A percentile compares a stretch with the other conserved stretches of the same genome.
phyloP scores from a whole-genome alignment of 2,329 filamentous ascomycete genomes.

The Leptographium procerum region DNA sequence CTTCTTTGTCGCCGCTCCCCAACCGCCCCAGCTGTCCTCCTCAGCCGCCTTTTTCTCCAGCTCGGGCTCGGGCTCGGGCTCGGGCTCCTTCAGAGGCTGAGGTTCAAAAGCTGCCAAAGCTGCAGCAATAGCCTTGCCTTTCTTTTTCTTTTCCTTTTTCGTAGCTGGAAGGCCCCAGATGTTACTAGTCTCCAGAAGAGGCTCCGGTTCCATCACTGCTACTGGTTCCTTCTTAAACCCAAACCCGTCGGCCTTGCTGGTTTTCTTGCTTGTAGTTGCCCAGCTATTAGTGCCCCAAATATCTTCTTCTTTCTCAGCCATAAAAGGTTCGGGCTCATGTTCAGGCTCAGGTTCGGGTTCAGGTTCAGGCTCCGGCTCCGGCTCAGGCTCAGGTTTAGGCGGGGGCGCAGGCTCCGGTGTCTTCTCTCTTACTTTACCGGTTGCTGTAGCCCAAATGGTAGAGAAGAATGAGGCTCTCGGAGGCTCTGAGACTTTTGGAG shows the following conservation, averaged over 20 bases:
- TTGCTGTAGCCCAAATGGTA: slow-evolving; percentile 30
- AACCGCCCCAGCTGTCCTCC: not conserved
- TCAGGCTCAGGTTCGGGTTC: slow-evolving; percentile 7
- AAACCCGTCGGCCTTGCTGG: too few species aligned
- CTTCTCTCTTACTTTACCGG: slow-evolving; percentile 22
- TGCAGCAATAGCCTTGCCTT: slow-evolving; percentile 14
- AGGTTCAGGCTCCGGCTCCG: slow-evolving; percentile 5
- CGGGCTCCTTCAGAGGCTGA: not conserved
- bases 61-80: not conserved
- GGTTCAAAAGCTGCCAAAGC: not conserved
- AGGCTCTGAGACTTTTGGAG: not conserved
- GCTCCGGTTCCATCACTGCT: not conserved
- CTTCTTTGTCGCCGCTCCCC: not conserved
- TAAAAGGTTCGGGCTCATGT: not conserved
- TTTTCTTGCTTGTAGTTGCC: not conserved
- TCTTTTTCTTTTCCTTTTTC: slow-evolving; percentile 11
- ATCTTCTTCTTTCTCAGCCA: not conserved
- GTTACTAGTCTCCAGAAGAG: not conserved
- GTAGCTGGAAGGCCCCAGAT: not conserved
- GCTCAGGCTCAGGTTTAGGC: not conserved
- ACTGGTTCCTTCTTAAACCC: not conserved
- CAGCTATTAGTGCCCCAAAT: not conserved
- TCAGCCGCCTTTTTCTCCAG: not conserved
- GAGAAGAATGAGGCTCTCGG: slow-evolving; percentile 17
- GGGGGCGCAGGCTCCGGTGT: not conserved